These are phyloP conservation scores for Cinnamomum chago DNA, from an alignment of 164 flowering plant genomes.

Conservation along the genomic window DNA sequence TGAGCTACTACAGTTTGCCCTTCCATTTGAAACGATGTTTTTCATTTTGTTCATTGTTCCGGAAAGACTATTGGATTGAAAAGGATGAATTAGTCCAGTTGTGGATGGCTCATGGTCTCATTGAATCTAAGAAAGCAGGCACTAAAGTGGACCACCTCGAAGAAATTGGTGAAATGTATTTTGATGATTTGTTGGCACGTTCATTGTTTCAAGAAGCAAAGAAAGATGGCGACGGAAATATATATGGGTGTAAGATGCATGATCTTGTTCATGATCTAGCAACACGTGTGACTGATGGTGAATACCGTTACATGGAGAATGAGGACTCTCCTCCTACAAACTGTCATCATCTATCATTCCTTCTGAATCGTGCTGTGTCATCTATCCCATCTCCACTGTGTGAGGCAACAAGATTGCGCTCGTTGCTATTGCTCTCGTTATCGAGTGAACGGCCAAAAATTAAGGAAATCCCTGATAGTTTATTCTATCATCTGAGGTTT, in stretches of 20 bases:
- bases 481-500: no score
- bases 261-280: constrained; percentile 1
- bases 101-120: constrained; percentile 13
- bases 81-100: neutral
- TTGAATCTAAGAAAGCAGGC: neutral
- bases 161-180: neutral
- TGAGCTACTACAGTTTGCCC: constrained; percentile 10
- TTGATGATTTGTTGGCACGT: constrained; percentile 1
- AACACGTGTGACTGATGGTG: neutral
- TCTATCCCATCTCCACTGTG: neutral
- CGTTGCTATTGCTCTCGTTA: neutral
- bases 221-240: no score
- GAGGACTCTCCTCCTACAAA: neutral
- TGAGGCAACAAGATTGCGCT: neutral
- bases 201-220: constrained; percentile 3
- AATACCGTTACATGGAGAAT: neutral
- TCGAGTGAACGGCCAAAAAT: neutral
- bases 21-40: constrained; percentile 3
- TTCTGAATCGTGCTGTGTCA: neutral
- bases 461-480: neutral
- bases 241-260: neutral
- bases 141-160: neutral
- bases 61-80: neutral
- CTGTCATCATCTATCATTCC: neutral
- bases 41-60: constrained; percentile 6